phyloP scores from a whole-genome alignment of 2,329 filamentous ascomycete genomes.

The Scolecobasidium constrictum region DNA sequence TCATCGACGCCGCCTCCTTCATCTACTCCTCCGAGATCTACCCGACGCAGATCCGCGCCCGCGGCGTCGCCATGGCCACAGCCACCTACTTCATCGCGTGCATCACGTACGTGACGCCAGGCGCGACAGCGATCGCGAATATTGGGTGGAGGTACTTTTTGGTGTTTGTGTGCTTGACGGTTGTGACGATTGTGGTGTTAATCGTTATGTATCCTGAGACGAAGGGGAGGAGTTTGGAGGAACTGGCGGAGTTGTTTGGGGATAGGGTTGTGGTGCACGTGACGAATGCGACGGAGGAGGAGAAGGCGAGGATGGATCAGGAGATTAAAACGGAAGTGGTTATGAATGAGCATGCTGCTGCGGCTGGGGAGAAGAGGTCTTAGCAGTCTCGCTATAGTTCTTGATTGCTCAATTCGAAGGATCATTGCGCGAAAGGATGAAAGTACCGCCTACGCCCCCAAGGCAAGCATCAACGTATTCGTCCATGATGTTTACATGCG shows the following conservation, averaged over 20 bases:
- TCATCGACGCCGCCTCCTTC: neutral
- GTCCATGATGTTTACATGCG: too few species aligned
- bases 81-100: neutral
- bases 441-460: too few species aligned
- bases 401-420: too few species aligned
- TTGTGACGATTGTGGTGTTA: neutral
- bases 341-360: neutral
- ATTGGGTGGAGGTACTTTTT: neutral
- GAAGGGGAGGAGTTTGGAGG: neutral
- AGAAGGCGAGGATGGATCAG: slow-evolving; percentile 14
- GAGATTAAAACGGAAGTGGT: slow-evolving; percentile 10
- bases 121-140: neutral
- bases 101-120: neutral
- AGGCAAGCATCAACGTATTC: too few species aligned
- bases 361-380: too few species aligned
- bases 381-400: too few species aligned
- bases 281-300: slow-evolving; percentile 15
- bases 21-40: neutral
- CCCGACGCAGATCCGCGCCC: neutral
- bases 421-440: too few species aligned
- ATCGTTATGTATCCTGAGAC: neutral
- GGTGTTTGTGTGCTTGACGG: neutral
- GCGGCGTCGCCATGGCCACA: neutral
- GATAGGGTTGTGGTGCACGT: slow-evolving; percentile 16
- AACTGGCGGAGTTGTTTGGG: slow-evolving; percentile 12